Conservation (phyloP, 176 grass and related monocot genomes). For the Neostapfia colusana region DNA sequence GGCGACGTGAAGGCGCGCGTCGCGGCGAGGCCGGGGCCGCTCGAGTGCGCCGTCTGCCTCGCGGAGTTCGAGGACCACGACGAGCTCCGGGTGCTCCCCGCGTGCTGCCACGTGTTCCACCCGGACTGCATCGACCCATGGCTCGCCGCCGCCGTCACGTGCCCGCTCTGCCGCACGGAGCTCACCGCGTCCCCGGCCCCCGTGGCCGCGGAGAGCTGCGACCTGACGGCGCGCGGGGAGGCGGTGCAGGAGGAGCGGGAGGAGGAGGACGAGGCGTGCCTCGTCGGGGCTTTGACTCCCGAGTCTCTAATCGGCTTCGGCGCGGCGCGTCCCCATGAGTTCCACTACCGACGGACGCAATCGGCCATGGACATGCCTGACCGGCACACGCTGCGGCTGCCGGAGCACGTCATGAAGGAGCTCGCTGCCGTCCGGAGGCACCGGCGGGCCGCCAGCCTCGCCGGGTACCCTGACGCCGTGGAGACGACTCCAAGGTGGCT, state of each 20-base stretch:
- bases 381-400: conserved; percentile 65
- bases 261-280: conserved; percentile 32
- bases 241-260: conserved; percentile 15
- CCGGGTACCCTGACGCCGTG: conserved; percentile 43
- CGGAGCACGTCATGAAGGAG: conserved; percentile 65
- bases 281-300: conserved; percentile 28
- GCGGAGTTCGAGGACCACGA: conserved; percentile 61
- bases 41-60: conserved; percentile 78
- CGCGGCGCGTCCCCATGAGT: neutral
- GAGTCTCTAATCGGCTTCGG: conserved; percentile 43
- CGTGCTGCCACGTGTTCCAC: conserved; percentile 89
- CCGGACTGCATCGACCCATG: conserved; percentile 78
- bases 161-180: conserved; percentile 76
- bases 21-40: conserved; percentile 30
- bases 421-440: conserved; percentile 59
- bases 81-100: conserved; percentile 58
- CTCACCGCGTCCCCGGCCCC: neutral
- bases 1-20: conserved; percentile 55
- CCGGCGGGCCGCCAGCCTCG: conserved; percentile 54
- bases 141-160: conserved; percentile 65
- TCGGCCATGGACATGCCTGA: conserved; percentile 47
- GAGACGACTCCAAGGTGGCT: conserved; percentile 51
- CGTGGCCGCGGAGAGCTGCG: neutral
- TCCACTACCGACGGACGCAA: conserved; percentile 49
- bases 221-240: neutral